Conservation (phyloP, 306 rosid species). For the Vigna trinervia region DNA sequence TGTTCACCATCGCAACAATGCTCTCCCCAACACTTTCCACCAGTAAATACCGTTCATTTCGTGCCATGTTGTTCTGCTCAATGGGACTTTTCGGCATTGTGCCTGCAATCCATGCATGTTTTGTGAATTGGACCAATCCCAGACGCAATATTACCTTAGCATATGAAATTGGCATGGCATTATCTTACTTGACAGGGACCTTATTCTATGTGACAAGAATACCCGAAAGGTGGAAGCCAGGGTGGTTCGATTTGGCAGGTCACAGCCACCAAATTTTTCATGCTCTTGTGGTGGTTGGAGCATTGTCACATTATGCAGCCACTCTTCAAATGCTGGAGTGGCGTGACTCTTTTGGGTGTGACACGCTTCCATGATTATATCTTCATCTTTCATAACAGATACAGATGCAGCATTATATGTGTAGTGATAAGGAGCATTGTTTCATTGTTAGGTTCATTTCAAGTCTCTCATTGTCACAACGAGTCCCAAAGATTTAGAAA, state of each 20-base stretch:
- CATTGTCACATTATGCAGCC: conserved; percentile 86
- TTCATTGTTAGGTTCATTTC: conserved; percentile 33
- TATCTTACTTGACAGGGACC: conserved; percentile 75
- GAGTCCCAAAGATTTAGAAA: conserved; percentile 8
- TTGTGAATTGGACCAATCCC: conserved; percentile 86
- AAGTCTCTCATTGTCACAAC: conserved; percentile 25
- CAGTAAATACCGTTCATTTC: conserved; percentile 59
- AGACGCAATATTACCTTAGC: conserved; percentile 65
- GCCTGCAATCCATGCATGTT: conserved; percentile 77
- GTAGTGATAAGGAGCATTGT: conserved; percentile 19
- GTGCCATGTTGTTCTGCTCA: conserved; percentile 84
- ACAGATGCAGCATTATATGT: conserved; percentile 15
- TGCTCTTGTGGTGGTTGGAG: conserved; percentile 82
- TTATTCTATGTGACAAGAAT: conserved; percentile 74
- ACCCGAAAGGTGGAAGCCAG: conserved; percentile 92
- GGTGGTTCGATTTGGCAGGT: conserved; percentile 91
- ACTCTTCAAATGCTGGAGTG: conserved; percentile 76
- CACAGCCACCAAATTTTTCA: conserved; percentile 97
- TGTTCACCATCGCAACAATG: conserved; percentile 70
- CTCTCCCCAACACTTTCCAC: conserved; percentile 71
- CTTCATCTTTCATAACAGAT: conserved; percentile 10
- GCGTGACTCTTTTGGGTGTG: conserved; percentile 72
- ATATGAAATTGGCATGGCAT: conserved; percentile 78
- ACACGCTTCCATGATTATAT: conserved; percentile 19
- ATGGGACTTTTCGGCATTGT: conserved; percentile 92